Evolutionary conservation across 805 yeast genomes (phyloP), one percentile per base, ranked within the genome.

Genomic region (Candida succiphila): DNA sequence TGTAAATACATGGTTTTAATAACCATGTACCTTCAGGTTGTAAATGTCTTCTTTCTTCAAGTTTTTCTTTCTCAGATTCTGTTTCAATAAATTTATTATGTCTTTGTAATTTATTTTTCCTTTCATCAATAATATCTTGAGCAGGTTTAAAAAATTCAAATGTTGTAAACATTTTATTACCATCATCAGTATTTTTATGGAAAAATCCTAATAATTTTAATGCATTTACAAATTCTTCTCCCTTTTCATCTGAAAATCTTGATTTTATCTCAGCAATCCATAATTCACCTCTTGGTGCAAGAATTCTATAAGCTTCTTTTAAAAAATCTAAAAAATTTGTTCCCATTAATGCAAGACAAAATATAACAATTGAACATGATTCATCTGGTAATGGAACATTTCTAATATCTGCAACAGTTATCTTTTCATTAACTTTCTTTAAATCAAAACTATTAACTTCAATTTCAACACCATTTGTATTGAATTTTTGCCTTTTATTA

Each of bases 181-280:
- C 61, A 45, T 81, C 79, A 56, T 89, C 96, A 1, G 96, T 88
- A 33, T 70, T 69, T 52, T 83, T 83, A 59, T 86, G 95, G 62
- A 82, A 81, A 44, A 92, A 84, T 0, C 97, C 98, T 41, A 73
- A 56, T 33, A 72, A 57, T 52, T 86, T 86, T 45, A 92, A 65
- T 1, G 82, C 75, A 17, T 81, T 72, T 10, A 80, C 84, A 58
- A 92, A 92, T 45, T 82, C 88, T n/a, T 70, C 70, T 13, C 89
- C 89, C 33, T 71, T 71, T 42, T 55, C 74, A 47, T 87, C 95
- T 6, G 73, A 62, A 48, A 92, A 84, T 49, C 99, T 67, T 1
- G 96, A 85, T 58, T 89, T 89, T 59, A 92, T 92, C 54, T 92
- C 99, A 2, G 97, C 92, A 30, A 92, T 86, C 98, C 98, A 92